phyloP scores from a whole-genome alignment of 148 eudicot species.

The Nepenthes gracilis region DNA sequence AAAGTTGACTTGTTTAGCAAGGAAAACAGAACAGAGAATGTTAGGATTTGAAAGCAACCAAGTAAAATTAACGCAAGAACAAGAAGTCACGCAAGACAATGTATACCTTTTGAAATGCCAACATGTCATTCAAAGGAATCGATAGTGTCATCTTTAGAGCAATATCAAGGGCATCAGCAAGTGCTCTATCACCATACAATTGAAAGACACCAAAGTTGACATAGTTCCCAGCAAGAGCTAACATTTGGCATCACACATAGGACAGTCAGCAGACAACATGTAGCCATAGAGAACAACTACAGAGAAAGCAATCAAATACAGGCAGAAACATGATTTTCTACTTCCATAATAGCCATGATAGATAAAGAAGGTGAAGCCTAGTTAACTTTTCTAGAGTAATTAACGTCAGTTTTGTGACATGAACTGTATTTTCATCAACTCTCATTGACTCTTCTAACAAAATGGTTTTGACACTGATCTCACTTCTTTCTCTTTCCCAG shows the following conservation, averaged over 20 bases:
- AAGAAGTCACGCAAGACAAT: background rate
- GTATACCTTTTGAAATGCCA: conserved; percentile 83
- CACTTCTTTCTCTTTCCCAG: no score
- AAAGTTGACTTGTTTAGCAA: no score
- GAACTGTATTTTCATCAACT: no score
- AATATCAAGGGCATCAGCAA: conserved; percentile 82
- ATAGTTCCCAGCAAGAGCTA: conserved; percentile 94
- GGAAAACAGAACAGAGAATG: background rate
- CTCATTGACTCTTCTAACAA: no score
- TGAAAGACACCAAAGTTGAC: conserved; percentile 98
- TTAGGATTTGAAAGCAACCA: background rate
- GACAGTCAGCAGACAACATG: conserved; percentile 2
- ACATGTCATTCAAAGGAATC: conserved; percentile 73
- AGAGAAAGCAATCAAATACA: background rate
- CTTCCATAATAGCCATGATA: no score
- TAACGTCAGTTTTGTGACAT: no score
- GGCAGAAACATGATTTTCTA: background rate
- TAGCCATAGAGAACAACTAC: background rate
- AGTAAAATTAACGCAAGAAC: background rate
- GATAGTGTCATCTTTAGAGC: conserved; percentile 84
- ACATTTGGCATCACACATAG: conserved; percentile 14
- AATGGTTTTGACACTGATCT: no score
- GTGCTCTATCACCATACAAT: conserved; percentile 96
- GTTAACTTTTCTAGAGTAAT: no score
- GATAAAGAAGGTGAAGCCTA: no score